phyloP scores from a whole-genome alignment of 2,329 filamentous ascomycete species.

The Paecilomyces dactylethromorphus region DNA sequence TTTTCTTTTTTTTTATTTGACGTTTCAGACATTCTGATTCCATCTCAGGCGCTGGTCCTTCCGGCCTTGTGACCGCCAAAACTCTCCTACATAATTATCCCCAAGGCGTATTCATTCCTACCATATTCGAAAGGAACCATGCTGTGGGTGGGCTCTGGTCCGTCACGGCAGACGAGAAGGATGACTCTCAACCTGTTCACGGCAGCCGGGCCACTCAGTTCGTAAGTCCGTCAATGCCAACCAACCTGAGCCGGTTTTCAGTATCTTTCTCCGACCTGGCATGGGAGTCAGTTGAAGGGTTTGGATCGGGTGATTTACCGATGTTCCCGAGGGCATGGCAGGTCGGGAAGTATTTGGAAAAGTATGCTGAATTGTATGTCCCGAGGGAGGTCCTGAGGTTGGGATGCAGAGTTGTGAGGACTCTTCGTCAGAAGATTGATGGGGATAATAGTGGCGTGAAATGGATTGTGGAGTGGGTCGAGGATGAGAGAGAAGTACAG shows the following conservation, averaged over 20 bases:
- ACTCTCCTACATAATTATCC: slow-evolving; percentile 59
- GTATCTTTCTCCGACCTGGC: slow-evolving; percentile 58
- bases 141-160: slow-evolving; percentile 77
- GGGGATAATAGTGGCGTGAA: slow-evolving; percentile 16
- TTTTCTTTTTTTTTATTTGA: background rate
- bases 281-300: slow-evolving; percentile 49
- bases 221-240: slow-evolving; percentile 53
- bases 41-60: slow-evolving; percentile 57
- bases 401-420: slow-evolving; percentile 35
- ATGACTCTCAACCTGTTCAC: background rate
- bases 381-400: slow-evolving; percentile 41
- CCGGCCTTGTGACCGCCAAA: slow-evolving; percentile 65
- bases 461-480: slow-evolving; percentile 33
- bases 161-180: slow-evolving; percentile 43
- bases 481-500: background rate
- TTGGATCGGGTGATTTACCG: slow-evolving; percentile 39
- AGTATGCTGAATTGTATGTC: slow-evolving; percentile 57
- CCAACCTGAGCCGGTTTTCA: slow-evolving; percentile 70
- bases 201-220: slow-evolving; percentile 2
- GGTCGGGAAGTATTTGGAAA: slow-evolving; percentile 64
- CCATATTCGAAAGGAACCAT: slow-evolving; percentile 60
- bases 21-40: background rate
- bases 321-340: slow-evolving; percentile 72
- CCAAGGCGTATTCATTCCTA: slow-evolving; percentile 55
- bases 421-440: slow-evolving; percentile 11